These are phyloP conservation scores for Candida orba DNA, from an alignment of 805 yeast species.

Conservation along the genomic window DNA sequence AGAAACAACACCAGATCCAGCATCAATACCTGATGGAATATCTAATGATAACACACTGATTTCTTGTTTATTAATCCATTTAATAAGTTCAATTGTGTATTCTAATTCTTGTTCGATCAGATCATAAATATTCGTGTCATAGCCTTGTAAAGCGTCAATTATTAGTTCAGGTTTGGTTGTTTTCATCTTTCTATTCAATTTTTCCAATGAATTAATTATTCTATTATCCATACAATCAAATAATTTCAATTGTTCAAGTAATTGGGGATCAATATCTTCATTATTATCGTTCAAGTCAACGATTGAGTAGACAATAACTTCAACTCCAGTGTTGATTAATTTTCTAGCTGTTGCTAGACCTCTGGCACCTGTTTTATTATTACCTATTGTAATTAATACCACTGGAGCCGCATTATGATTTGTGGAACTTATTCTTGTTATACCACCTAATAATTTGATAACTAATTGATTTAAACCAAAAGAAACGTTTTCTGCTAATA, in stretches of 20 bases:
- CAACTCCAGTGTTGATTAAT: conserved; percentile 62
- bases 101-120: conserved; percentile 34
- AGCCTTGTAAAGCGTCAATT: conserved; percentile 81
- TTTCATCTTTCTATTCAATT: conserved; percentile 29
- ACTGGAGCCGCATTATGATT: conserved; percentile 79
- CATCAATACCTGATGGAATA: conserved; percentile 76
- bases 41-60: conserved; percentile 58
- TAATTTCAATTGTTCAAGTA: conserved; percentile 44
- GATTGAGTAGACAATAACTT: conserved; percentile 40
- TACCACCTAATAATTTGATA: conserved; percentile 61
- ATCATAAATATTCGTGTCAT: conserved; percentile 62
- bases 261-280: conserved; percentile 19
- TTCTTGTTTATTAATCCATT: conserved; percentile 54
- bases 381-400: conserved; percentile 39
- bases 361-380: conserved; percentile 64
- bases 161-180: conserved; percentile 65
- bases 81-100: conserved; percentile 38
- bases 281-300: conserved; percentile 3
- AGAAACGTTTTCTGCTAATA: conserved; percentile 61
- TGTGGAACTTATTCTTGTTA: conserved; percentile 50
- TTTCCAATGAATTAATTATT: conserved; percentile 27
- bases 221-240: conserved; percentile 52
- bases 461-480: conserved; percentile 55
- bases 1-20: conserved; percentile 59
- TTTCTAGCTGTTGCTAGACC: conserved; percentile 78